A percentile compares a stretch with the other conserved stretches of the same genome.
These are phyloP conservation scores for Setomelanomma holmii DNA, from an alignment of 2,329 filamentous ascomycete genomes.

Conservation along the genomic window DNA sequence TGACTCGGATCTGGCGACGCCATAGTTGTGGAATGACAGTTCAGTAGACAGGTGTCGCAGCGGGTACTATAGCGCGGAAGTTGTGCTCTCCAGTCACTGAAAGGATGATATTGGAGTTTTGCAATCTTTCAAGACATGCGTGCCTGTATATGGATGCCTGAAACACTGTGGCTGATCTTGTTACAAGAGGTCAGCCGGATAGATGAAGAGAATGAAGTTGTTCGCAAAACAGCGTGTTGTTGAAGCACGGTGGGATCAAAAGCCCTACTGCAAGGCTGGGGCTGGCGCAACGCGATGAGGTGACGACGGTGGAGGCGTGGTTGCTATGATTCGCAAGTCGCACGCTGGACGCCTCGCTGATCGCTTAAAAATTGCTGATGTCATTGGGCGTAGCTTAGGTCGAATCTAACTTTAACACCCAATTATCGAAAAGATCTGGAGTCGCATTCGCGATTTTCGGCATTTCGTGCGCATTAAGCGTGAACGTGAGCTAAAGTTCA, in stretches of 20 bases:
- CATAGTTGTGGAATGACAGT: too few species aligned
- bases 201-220: too few species aligned
- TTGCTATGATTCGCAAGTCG: neutral
- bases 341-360: slow-evolving; percentile 20
- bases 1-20: slow-evolving; percentile 12
- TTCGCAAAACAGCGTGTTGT: too few species aligned
- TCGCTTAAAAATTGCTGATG: slow-evolving; percentile 6
- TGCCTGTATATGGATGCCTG: neutral
- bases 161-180: neutral
- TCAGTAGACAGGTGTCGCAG: too few species aligned
- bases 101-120: too few species aligned
- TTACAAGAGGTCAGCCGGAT: too few species aligned
- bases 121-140: neutral
- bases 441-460: neutral
- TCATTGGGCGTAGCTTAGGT: slow-evolving; percentile 2
- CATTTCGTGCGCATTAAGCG: neutral
- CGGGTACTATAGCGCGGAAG: too few species aligned
- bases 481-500: too few species aligned
- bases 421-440: neutral
- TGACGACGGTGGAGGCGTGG: slow-evolving; percentile 4
- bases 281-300: neutral
- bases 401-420: neutral
- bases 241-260: too few species aligned
- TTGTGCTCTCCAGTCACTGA: too few species aligned
- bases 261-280: neutral